A percentile compares a stretch with the other conserved stretches of the same genome.
Conservation (phyloP, 352 stramenopile species). For the Globisporangium barbulae region DNA sequence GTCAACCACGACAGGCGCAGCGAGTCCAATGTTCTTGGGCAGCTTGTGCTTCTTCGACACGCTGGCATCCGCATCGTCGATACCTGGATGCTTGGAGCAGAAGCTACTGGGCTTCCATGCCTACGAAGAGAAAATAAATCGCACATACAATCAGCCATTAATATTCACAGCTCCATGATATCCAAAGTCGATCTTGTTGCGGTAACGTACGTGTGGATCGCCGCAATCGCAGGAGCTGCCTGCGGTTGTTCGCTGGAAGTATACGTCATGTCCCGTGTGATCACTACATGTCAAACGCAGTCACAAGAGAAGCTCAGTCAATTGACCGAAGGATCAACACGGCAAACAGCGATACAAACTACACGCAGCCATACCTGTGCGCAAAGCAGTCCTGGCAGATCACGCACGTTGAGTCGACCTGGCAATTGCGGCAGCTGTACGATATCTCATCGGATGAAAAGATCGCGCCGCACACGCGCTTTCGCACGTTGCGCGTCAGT, state of each 20-base stretch:
- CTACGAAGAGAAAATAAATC: slow-evolving; percentile 25
- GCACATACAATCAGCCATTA: not conserved
- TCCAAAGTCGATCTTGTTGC: not conserved
- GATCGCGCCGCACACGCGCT: slow-evolving; percentile 80
- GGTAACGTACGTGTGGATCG: slow-evolving; percentile 59
- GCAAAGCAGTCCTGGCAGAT: slow-evolving; percentile 88
- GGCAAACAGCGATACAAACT: not conserved
- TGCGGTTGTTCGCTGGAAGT: slow-evolving; percentile 84
- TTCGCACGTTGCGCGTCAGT: slow-evolving; percentile 53
- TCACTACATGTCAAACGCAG: slow-evolving; percentile 28
- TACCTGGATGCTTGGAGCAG: slow-evolving; percentile 73
- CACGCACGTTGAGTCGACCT: slow-evolving; percentile 81
- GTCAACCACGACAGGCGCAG: slow-evolving; percentile 66
- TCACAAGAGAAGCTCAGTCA: not conserved
- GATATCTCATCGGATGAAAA: slow-evolving; percentile 85
- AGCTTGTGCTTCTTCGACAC: slow-evolving; percentile 52
- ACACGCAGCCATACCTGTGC: slow-evolving; percentile 38
- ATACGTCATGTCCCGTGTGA: slow-evolving; percentile 79
- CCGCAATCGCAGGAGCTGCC: slow-evolving; percentile 86
- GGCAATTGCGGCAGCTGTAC: slow-evolving; percentile 87
- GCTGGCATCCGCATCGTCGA: slow-evolving; percentile 27
- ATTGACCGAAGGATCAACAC: not conserved
- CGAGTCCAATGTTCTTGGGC: slow-evolving; percentile 50
- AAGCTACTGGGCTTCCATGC: slow-evolving; percentile 79
- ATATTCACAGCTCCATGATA: not conserved